phyloP scores from a whole-genome alignment of 2,329 filamentous ascomycete species.

The Aspergillus sp. region DNA sequence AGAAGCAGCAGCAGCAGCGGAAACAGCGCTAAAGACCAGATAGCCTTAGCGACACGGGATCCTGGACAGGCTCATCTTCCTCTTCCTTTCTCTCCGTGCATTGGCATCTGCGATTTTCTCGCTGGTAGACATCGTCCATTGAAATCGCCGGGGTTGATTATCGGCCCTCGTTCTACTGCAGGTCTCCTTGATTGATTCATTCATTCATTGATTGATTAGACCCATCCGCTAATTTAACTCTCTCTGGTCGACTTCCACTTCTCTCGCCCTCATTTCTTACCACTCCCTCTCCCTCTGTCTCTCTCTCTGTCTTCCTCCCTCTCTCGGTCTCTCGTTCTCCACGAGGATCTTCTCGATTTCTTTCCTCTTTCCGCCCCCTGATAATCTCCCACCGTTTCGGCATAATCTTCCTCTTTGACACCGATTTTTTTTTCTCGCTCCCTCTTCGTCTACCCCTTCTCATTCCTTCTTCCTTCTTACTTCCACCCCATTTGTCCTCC shows the following conservation, averaged over 20 bases:
- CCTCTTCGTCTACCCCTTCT: not conserved
- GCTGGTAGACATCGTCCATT: not conserved
- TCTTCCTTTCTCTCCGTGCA: constrained; percentile 5
- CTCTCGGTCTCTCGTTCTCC: not conserved
- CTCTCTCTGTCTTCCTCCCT: not conserved
- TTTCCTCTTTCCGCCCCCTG: constrained; percentile 1
- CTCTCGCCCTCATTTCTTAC: not conserved
- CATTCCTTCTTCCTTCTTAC: not conserved
- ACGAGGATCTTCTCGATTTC: not conserved
- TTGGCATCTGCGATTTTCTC: not conserved
- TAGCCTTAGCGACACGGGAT: constrained; percentile 10
- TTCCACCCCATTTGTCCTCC: constrained; percentile 6
- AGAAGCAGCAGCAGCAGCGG: constrained; percentile 6
- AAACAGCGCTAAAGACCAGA: constrained; percentile 13
- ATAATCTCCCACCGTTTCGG: not conserved
- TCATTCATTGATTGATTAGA: not conserved
- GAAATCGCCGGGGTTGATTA: not conserved
- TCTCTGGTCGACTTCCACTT: not conserved
- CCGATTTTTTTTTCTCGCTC: too few relatives aligned
- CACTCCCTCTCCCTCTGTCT: constrained; percentile 1
- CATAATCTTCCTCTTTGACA: not conserved
- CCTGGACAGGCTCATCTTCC: not conserved
- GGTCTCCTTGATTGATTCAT: not conserved
- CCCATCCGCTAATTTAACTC: not conserved
- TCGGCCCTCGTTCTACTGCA: not conserved